Base-by-base conservation (phyloP, 2,329 filamentous ascomycete genomes). In the Ceratocystis alfenasii region DNA sequence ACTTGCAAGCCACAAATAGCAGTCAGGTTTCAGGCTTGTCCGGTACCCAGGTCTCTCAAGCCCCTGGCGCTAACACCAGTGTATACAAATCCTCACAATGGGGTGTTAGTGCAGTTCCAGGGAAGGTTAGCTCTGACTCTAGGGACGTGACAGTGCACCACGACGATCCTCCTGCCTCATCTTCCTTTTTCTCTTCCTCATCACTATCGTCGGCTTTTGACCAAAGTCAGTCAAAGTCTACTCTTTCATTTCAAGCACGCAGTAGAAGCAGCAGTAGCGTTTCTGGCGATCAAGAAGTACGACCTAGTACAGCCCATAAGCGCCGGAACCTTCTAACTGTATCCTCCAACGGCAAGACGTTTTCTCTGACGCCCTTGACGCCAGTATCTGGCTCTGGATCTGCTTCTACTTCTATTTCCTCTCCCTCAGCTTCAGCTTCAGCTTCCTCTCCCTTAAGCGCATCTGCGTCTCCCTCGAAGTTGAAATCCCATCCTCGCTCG, bases 301-400 rank as follows among this genome's bases (percentile, higher is more conserved):
- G 62, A 22, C 65, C 65, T 22, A 64, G 65, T 60, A 66, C 65
- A 53, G 64, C 64, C n/a, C 64, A 65, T 28, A 68, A 68, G 53
- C 64, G 77, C 67, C 74, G 74, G 64, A 79, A 78, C 68, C 71
- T 78, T 36, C 78, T 85, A 67, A 78, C 77, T 64, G 74, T 85
- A 33, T 77, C 84, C 69, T 72, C 81, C 5, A 80, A 85, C 72
- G 69, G 69, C 66, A 83, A 83, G 73, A 85, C 82, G 3, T 85
- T 85, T 70, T 82, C 81, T 17, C 73, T 84, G 36, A 57, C 67
- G 45, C 73, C 79, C 30, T 71, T 75, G 33, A 75, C 73, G 55
- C 68, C 70, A 66, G 46, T 66, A 60, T 66, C 71, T 68, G 55
- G 67, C 65, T 72, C 20, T 25, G 33, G 70, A 44, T 70, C 57